phyloP scores from a whole-genome alignment of 2,329 filamentous ascomycete genomes.

The Celoporthe dispersa region DNA sequence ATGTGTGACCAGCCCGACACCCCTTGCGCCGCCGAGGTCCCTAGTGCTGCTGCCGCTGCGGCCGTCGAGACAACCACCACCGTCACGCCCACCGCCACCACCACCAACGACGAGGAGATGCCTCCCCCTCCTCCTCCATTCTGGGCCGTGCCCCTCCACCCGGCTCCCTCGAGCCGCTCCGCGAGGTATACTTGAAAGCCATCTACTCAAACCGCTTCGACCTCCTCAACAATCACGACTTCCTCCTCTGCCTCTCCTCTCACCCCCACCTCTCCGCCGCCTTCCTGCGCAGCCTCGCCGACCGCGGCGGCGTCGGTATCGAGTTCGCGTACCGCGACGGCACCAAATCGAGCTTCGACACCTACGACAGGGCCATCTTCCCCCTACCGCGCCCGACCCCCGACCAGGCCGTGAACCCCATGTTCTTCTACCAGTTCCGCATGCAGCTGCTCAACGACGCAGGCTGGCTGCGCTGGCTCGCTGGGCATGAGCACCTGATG shows the following conservation, averaged over 20 bases:
- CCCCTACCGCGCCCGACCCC: not conserved
- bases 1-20: not conserved
- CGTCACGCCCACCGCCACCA: not conserved
- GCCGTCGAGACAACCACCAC: not conserved
- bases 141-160: not conserved
- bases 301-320: not conserved
- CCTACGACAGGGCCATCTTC: not conserved
- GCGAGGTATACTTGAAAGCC: not conserved
- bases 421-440: not conserved
- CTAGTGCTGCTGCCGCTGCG: no score
- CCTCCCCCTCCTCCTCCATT: not conserved
- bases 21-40: not conserved
- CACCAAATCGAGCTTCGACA: no score
- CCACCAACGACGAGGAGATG: not conserved
- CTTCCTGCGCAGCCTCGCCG: not conserved
- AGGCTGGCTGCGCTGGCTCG: not conserved
- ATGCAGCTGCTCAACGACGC: slow-evolving; percentile 9
- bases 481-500: not conserved
- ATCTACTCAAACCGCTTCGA: slow-evolving; percentile 13
- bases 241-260: slow-evolving; percentile 9
- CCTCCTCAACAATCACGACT: slow-evolving; percentile 12
- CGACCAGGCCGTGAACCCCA: not conserved
- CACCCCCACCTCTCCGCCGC: slow-evolving; percentile 7
- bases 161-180: not conserved
- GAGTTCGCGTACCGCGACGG: not conserved